phyloP scores from a whole-genome alignment of 2,329 filamentous ascomycete genomes.

The Arthroderma uncinatum region DNA sequence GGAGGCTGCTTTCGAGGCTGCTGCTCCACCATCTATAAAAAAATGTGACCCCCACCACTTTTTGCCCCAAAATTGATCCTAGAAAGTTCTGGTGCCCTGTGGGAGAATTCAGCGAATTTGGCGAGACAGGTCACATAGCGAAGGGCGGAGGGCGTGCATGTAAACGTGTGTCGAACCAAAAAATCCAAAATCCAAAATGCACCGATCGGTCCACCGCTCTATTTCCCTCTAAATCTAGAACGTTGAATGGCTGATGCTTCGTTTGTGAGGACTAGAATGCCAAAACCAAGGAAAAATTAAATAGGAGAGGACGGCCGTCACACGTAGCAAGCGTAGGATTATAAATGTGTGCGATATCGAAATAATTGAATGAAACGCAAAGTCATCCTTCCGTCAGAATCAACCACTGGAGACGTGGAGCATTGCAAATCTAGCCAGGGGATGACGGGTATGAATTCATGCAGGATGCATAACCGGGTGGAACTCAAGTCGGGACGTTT shows the following conservation, averaged over 20 bases:
- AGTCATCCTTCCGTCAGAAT: neutral
- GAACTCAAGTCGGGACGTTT: neutral
- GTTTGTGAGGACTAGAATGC: slow-evolving; percentile 7
- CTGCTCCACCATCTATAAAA: neutral
- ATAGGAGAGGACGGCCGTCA: neutral
- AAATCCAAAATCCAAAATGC: slow-evolving; percentile 6
- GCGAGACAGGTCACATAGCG: neutral
- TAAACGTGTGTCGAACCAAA: neutral
- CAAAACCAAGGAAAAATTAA: slow-evolving; percentile 3
- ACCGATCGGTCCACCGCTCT: slow-evolving; percentile 10
- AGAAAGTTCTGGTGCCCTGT: neutral
- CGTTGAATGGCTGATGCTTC: slow-evolving; percentile 13
- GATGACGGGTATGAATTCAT: slow-evolving; percentile 2
- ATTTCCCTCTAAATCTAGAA: slow-evolving; percentile 12
- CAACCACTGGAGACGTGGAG: neutral
- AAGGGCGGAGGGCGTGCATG: neutral
- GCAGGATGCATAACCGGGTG: neutral
- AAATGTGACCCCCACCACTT: neutral
- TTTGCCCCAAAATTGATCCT: neutral
- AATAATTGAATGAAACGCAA: neutral
- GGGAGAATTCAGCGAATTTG: neutral
- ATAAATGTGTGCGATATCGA: slow-evolving; percentile 1
- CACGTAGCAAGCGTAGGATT: neutral
- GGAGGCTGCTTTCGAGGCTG: neutral
- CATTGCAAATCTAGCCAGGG: neutral